Base-by-base conservation (phyloP, 768 basidiomycete genomes). In the Grammothele lineata region DNA sequence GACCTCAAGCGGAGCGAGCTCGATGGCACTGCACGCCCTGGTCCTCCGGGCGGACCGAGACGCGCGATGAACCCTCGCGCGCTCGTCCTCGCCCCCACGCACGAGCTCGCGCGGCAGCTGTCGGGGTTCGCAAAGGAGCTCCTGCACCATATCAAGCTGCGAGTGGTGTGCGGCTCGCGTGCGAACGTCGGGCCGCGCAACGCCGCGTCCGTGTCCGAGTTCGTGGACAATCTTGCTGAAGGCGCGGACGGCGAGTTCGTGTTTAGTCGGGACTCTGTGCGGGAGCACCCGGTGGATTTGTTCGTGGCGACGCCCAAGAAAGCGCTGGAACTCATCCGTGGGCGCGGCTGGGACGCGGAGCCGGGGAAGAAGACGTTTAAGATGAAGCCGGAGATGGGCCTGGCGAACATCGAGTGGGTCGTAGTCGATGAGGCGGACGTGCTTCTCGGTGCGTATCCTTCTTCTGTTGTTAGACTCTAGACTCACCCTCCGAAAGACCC, bases 391-490 rank as follows among this genome's bases (percentile, higher is more conserved):
- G 73, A 82, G 57, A 75, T 89, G 66, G 75, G 81, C 2, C 65
- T 92, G 19, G 74, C 73, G 42, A 75, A 80, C 40, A 70, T 94
- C 1, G 90, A 95, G 57, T 95, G 91, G 91, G 84, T 95, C 5
- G 73, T 94, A 3, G 70, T 95, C 1, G 93, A 96, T 51, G 92
- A 96, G 60, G 92, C 93, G 0, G 93, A 95, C 61, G 80, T 96
- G 40, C 70, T 94, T 11, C 85, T 95, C 43, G 90, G 92, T 89
- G 53, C 40, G 77, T 26, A 12, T n/a, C n/a, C 9, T 8, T 19
- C 5, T 3, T 17, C 18, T 18, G 7, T 7, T 1, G 1, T 7
- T 30, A 21, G 48, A 22, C 43, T 30, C 39, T 22, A 33, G 3
- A 14, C n/a, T 25, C 17, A 23, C 5, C 54, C 27, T 30, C 27